These are phyloP conservation scores for Uronychia binucleata DNA, from an alignment of 73 alveolate species.

Conservation along the genomic window DNA sequence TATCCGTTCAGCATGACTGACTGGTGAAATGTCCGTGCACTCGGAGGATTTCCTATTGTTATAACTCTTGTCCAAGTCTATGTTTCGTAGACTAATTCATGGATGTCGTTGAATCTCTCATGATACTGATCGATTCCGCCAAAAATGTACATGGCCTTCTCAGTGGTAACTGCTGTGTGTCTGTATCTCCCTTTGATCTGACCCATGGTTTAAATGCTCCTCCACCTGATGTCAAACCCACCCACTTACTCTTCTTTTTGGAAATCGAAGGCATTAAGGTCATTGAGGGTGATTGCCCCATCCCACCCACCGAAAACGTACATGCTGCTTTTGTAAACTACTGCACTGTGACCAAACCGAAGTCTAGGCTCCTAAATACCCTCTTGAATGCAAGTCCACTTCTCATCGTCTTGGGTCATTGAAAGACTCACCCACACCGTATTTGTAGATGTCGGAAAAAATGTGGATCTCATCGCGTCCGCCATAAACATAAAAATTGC, in stretches of 20 bases:
- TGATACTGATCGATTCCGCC: conserved; percentile 80
- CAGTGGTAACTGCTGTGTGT: conserved; percentile 69
- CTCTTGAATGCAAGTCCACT: conserved; percentile 17
- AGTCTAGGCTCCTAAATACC: conserved; percentile 56
- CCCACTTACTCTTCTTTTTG: conserved; percentile 27
- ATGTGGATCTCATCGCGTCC: conserved; percentile 68
- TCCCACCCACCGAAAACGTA: conserved; percentile 97
- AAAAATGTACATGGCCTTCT: conserved; percentile 56
- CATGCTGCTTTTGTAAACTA: conserved; percentile 68
- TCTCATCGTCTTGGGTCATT: conserved; percentile 5
- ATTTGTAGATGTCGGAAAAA: conserved; percentile 38
- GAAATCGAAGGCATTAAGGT: conserved; percentile 72
- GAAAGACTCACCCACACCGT: conserved; percentile 1
- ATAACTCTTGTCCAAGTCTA: conserved; percentile 59
- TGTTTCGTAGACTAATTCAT: conserved; percentile 43
- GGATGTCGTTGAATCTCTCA: conserved; percentile 73
- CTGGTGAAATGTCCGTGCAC: conserved; percentile 78
- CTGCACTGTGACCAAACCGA: conserved; percentile 92
- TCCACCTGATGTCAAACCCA: conserved; percentile 59
- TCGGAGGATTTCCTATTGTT: conserved; percentile 67
- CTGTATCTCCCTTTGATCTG: conserved; percentile 69
- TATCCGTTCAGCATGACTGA: conserved; percentile 19
- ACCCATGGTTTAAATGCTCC: conserved; percentile 42
- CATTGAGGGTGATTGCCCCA: conserved; percentile 86
- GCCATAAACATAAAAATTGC: conserved; percentile 58